phyloP scores from a whole-genome alignment of 2,329 filamentous ascomycete genomes.

The Verticillium zaregamsianum region DNA sequence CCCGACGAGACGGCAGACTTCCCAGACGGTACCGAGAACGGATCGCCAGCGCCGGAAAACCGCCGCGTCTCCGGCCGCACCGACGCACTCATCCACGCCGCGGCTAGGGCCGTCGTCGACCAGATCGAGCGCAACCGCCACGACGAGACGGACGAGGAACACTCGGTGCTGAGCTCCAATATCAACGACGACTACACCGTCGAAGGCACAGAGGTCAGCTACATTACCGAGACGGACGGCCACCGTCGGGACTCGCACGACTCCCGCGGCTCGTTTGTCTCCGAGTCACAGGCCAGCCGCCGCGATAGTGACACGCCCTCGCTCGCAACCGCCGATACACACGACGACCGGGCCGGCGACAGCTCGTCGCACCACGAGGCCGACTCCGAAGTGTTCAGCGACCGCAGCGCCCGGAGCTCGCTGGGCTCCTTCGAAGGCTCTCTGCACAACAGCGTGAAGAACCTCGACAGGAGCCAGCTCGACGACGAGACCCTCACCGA shows the following conservation, averaged over 20 bases:
- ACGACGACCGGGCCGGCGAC: conserved; percentile 30
- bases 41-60: neutral
- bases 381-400: conserved; percentile 57
- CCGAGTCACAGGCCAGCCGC: conserved; percentile 5
- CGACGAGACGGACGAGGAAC: conserved; percentile 10
- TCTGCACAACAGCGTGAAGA: conserved; percentile 5
- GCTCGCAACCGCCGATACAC: neutral
- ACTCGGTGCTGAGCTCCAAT: conserved; percentile 26
- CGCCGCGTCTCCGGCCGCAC: conserved; percentile 39
- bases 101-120: conserved; percentile 46
- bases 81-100: conserved; percentile 49
- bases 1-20: neutral
- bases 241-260: neutral
- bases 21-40: neutral
- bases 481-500: conserved; percentile 28
- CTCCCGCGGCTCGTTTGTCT: conserved; percentile 4
- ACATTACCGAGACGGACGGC: conserved; percentile 19
- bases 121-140: conserved; percentile 34
- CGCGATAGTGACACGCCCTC: conserved; percentile 3
- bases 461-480: conserved; percentile 13
- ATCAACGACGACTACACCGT: conserved; percentile 22
- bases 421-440: conserved; percentile 40
- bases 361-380: conserved; percentile 47
- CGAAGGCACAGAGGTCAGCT: conserved; percentile 21
- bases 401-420: conserved; percentile 53